These are phyloP conservation scores for Scenedesmus sp. DNA, from an alignment of 163 green algal species.

Conservation along the genomic window DNA sequence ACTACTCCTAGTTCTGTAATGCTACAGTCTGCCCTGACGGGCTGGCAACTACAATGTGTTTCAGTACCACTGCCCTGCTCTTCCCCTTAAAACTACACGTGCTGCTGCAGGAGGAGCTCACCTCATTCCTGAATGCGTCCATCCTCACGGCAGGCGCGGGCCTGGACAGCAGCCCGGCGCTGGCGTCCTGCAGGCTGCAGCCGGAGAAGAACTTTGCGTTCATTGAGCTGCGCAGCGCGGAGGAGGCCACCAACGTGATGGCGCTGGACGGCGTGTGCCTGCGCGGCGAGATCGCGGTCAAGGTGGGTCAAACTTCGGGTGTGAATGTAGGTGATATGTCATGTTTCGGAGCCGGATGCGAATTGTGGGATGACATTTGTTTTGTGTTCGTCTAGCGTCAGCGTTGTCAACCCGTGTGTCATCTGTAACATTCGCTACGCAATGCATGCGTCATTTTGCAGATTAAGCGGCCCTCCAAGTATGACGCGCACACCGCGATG, in stretches of 20 bases:
- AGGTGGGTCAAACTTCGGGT: slow-evolving; percentile 18
- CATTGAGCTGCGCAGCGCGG: slow-evolving; percentile 36
- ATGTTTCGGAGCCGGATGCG: background rate
- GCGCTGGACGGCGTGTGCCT: slow-evolving; percentile 35
- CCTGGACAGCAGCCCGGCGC: background rate
- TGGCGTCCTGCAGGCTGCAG: slow-evolving; percentile 18
- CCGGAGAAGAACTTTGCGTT: slow-evolving; percentile 46
- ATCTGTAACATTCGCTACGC: background rate
- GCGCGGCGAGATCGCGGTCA: background rate
- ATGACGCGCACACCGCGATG: slow-evolving; percentile 13
- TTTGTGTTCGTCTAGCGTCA: too few species aligned
- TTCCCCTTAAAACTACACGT: background rate
- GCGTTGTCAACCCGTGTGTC: background rate
- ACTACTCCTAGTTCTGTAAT: too few species aligned
- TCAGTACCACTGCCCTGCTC: background rate
- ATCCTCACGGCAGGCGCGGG: background rate
- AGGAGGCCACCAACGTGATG: slow-evolving; percentile 42
- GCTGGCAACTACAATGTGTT: background rate
- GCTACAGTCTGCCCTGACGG: too few species aligned
- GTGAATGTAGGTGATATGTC: background rate
- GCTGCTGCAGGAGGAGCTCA: slow-evolving; percentile 41
- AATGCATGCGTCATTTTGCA: background rate
- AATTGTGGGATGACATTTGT: too few species aligned
- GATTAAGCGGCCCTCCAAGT: slow-evolving; percentile 53
- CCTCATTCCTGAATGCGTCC: background rate